These are phyloP conservation scores for Pichia cephalocereana DNA, from an alignment of 805 yeast species.

Conservation along the genomic window DNA sequence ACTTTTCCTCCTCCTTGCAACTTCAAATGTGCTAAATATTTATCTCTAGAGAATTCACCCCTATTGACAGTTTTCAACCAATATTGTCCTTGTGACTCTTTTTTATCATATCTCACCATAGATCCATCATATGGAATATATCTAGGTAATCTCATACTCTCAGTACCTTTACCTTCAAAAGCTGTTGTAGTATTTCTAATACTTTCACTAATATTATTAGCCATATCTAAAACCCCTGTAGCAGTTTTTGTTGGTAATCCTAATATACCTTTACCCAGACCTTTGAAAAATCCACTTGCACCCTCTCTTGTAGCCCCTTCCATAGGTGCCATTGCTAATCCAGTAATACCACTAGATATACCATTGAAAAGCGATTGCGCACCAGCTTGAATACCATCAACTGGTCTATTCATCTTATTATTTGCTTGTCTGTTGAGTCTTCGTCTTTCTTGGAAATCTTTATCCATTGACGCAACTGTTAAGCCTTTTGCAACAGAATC, in stretches of 20 bases:
- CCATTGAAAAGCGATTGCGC: slow-evolving; percentile 87
- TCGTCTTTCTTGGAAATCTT: slow-evolving; percentile 77
- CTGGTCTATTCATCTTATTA: slow-evolving; percentile 75
- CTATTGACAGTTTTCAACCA: slow-evolving; percentile 83
- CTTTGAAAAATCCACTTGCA: slow-evolving; percentile 84
- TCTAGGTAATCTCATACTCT: slow-evolving; percentile 76
- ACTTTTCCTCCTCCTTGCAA: slow-evolving; percentile 74
- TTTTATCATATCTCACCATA: slow-evolving; percentile 62
- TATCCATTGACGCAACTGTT: slow-evolving; percentile 83
- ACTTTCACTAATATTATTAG: slow-evolving; percentile 89
- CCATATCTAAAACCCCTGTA: slow-evolving; percentile 87
- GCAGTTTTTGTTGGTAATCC: slow-evolving; percentile 97
- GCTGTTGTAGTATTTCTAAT: slow-evolving; percentile 88
- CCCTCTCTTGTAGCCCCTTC: slow-evolving; percentile 89
- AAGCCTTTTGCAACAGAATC: slow-evolving; percentile 93
- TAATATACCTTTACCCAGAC: slow-evolving; percentile 88
- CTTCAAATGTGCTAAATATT: slow-evolving; percentile 77
- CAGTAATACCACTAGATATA: slow-evolving; percentile 77
- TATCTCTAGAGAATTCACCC: slow-evolving; percentile 63
- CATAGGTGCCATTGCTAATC: slow-evolving; percentile 84
- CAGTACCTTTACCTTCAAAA: slow-evolving; percentile 69
- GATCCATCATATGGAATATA: slow-evolving; percentile 61
- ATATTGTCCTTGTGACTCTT: slow-evolving; percentile 90
- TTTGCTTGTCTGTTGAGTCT: slow-evolving; percentile 57
- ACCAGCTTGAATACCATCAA: slow-evolving; percentile 76